phyloP scores from a whole-genome alignment of 495 filamentous ascomycete genomes.

The Daldinia decipiens region DNA sequence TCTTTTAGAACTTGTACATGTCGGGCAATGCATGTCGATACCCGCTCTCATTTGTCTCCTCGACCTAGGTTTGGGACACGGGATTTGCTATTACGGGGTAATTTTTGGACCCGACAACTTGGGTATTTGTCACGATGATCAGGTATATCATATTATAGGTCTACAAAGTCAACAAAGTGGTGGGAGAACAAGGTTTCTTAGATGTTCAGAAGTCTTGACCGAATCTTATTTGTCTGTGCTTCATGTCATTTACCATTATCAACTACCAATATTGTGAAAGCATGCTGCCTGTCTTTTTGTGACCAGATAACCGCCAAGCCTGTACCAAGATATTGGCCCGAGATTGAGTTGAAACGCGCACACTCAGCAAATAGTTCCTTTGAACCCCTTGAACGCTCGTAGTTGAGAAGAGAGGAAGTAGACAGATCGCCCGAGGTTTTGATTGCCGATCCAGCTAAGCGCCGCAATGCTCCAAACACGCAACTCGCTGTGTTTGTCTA shows the following conservation, averaged over 20 bases:
- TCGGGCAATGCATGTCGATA: background rate
- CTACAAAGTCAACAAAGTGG: background rate
- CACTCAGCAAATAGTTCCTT: constrained; percentile 26
- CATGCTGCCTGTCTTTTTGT: constrained; percentile 37
- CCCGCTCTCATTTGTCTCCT: constrained; percentile 5
- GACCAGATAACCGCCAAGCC: constrained; percentile 43
- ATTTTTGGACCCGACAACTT: constrained; percentile 32
- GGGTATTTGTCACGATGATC: constrained; percentile 31
- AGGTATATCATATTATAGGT: constrained; percentile 27
- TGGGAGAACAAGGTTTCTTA: constrained; percentile 16
- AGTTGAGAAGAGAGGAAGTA: constrained; percentile 44
- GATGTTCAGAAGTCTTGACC: constrained; percentile 25
- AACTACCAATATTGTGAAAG: constrained; percentile 43
- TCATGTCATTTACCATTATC: constrained; percentile 42
- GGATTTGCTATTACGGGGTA: constrained; percentile 32
- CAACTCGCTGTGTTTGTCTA: constrained; percentile 27
- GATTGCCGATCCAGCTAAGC: constrained; percentile 37
- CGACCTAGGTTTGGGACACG: constrained; percentile 23
- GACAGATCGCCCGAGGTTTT: constrained; percentile 29
- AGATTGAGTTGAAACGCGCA: constrained; percentile 40
- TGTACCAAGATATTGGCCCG: constrained; percentile 42
- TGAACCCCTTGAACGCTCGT: constrained; percentile 16
- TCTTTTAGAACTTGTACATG: background rate
- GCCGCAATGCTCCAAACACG: constrained; percentile 30
- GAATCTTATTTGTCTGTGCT: constrained; percentile 41